Conservation (phyloP, 202 grass and related monocot species). For the Brachypodium distachyon region DNA sequence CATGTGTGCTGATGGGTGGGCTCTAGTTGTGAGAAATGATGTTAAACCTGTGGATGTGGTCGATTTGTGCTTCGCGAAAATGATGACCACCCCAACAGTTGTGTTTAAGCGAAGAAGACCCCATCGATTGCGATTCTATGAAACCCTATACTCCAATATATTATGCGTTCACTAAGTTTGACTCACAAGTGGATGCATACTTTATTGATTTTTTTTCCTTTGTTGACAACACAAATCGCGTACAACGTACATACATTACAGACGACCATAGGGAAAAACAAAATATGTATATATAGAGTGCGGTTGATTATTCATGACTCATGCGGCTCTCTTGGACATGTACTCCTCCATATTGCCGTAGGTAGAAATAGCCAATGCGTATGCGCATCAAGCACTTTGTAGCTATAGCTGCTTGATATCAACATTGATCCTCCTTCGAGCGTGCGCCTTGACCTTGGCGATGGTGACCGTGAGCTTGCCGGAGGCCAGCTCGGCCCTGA, state of each 20-base stretch:
- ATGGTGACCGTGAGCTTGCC: slow-evolving; percentile 9
- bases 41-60: too few species aligned
- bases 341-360: neutral
- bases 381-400: neutral
- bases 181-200: too few species aligned
- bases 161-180: too few species aligned
- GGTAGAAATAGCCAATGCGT: neutral
- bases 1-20: too few species aligned
- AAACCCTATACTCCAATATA: too few species aligned
- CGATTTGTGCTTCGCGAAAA: too few species aligned
- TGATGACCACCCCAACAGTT: too few species aligned
- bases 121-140: too few species aligned
- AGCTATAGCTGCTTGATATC: neutral
- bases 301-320: neutral
- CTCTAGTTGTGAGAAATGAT: too few species aligned
- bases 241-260: neutral
- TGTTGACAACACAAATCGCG: neutral
- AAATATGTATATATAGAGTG: neutral
- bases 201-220: slow-evolving; percentile 5
- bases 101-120: too few species aligned
- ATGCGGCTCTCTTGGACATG: neutral
- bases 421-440: slow-evolving; percentile 25
- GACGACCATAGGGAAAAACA: neutral
- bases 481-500: neutral
- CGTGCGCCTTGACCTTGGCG: neutral